Base-by-base conservation (phyloP, 805 yeast genomes). In the Candida tammaniensis region DNA sequence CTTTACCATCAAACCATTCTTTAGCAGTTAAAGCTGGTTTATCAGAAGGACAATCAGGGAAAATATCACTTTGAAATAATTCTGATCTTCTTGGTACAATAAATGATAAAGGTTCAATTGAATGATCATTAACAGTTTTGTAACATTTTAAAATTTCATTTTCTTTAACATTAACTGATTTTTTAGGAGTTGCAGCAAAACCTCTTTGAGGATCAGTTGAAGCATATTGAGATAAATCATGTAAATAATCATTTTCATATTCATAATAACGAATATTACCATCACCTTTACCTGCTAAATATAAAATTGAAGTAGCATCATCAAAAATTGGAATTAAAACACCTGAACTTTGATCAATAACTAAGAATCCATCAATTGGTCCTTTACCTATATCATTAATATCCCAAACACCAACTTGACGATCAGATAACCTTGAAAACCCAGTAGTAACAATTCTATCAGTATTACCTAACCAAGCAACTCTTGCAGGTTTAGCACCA, bases 201-300 rank as follows among this genome's bases (percentile, higher is more conserved):
- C 99, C 99, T 59, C 98, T 83, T 70, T 93, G 98, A 2, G 98
- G 93, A 21, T 86, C 94, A 2, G 80, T 76, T 3, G 97, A 87
- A 41, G 81, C 80, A 59, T 75, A 93, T 57, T 91, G 96, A n/a
- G 95, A 85, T 40, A 93, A 64, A 48, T 84, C 86, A 60, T 71
- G 80, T 36, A 93, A 70, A 51, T 80, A 83, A 51, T 91, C 97
- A 50, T 85, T 78, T 42, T 80, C 87, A 58, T 76, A 87, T 67
- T 93, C 98, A 55, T 69, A 93, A 64, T 91, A 91, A 53, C 96
- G 85, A 51, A 93, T 86, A 58, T 91, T 93, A 50, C 98, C 98
- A 59, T 93, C 98, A 59, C 97, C 97, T 61, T 93, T 91, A 48
- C 98, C 99, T 20, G 95, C 98, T 42, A 93, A 67, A 54, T 83